phyloP scores from a whole-genome alignment of 1,284 basidiomycete species.

The Inonotus hispidus region DNA sequence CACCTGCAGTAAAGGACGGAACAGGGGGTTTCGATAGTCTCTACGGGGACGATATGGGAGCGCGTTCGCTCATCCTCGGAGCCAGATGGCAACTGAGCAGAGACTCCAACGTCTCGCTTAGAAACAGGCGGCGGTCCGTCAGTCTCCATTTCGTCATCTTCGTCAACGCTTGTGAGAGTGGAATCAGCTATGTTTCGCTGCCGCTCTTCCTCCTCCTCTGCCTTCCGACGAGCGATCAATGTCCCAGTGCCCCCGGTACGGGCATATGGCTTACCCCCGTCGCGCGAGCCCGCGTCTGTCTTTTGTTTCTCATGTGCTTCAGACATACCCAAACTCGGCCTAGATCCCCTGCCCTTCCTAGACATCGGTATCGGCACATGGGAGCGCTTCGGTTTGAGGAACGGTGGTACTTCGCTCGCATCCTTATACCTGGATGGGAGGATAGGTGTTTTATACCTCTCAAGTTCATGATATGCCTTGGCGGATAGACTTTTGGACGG shows the following conservation, averaged over 20 bases:
- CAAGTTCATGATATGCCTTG: slow-evolving; percentile 60
- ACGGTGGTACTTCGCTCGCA: slow-evolving; percentile 46
- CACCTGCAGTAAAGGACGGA: not conserved
- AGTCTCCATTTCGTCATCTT: slow-evolving; percentile 20
- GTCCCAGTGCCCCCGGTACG: slow-evolving; percentile 72
- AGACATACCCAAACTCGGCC: slow-evolving; percentile 33
- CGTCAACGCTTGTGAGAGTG: slow-evolving; percentile 26
- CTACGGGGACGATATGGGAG: not conserved
- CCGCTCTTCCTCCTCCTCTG: slow-evolving; percentile 36
- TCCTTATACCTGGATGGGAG: slow-evolving; percentile 61
- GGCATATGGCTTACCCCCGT: slow-evolving; percentile 54
- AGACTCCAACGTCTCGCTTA: slow-evolving; percentile 18
- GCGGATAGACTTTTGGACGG: slow-evolving; percentile 48
- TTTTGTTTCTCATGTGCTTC: slow-evolving; percentile 19
- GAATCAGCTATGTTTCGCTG: slow-evolving; percentile 22
- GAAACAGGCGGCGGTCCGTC: slow-evolving; percentile 26
- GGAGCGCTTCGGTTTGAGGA: slow-evolving; percentile 56
- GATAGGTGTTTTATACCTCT: slow-evolving; percentile 71
- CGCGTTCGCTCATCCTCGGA: slow-evolving; percentile 13
- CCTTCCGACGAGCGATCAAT: slow-evolving; percentile 49
- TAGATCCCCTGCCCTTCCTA: slow-evolving; percentile 28
- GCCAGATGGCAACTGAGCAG: slow-evolving; percentile 11
- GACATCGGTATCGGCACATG: slow-evolving; percentile 54
- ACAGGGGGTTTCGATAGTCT: not conserved
- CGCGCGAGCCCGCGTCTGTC: slow-evolving; percentile 23